Base-by-base conservation (phyloP, 108 stramenopile genomes). In the Chaetoceros tenuissimus region DNA sequence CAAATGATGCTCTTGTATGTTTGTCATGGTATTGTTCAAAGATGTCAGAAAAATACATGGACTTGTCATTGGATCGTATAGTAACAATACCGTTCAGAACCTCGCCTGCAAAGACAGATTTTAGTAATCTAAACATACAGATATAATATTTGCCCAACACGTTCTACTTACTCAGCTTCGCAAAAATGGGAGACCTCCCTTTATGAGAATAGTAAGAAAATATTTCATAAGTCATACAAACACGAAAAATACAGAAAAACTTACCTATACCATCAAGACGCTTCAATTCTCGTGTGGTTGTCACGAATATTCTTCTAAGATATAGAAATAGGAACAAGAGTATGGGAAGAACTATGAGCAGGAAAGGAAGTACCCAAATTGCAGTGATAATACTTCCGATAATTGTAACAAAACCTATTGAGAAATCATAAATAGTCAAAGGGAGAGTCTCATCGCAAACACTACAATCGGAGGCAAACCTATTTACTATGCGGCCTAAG, bases 401-500 rank as follows among this genome's bases (percentile, higher is more conserved):
- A n/a, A 80, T 76, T 16, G 88, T 64, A 55, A 93, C 80, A 1
- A 55, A 30, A 30, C 59, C 60, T 43, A 92, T 79, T 1, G 78
- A 51, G 52, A 88, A 86, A 55, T 96, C 87, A 62, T 82, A 85
- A 5, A 92, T 57, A 16, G 66, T 74, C 13, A 60, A 64, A 17
- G 71, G 63, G 50, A 89, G 68, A 10, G 61, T 47, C 49, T 94
- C 92, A 28, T 94, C 92, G 46, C 74, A 81, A 53, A 64, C 74
- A 2, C 92, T 88, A 23, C 87, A 84, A 59, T 94, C 92, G 40
- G 82, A n/a, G n/a, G n/a, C n/a, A n/a, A n/a, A n/a, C n/a, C 94
- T 64, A 66, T 91, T 91, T 30, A 94, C 55, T n/a, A 96, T 87
- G 51, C 93, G 78, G 0, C 96, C 96, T 5, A 87, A 50, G 1